Evolutionary conservation across 768 basidiomycete genomes (phyloP).

Genomic region (Galerina sulciceps): DNA sequence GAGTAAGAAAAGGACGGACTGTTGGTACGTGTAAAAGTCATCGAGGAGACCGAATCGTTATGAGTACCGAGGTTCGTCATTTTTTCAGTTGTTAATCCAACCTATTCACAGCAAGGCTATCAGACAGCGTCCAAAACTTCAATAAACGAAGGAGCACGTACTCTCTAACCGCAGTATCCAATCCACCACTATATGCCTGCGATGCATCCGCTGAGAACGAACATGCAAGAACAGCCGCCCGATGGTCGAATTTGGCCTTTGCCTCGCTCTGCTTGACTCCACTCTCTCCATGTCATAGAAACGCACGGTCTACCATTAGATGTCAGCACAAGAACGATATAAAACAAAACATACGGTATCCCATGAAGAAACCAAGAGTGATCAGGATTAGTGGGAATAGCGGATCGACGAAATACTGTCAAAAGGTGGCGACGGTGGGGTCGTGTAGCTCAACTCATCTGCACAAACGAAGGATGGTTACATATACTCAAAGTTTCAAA

Average conservation of each 20-base stretch:
- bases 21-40: constrained; percentile 68
- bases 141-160: constrained; percentile 14
- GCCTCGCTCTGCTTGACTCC: constrained; percentile 65
- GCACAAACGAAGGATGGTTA: neutral
- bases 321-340: neutral
- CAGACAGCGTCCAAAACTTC: neutral
- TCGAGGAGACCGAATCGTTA: constrained; percentile 75
- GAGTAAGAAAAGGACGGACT: constrained; percentile 46
- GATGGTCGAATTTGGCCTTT: constrained; percentile 85
- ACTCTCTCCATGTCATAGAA: constrained; percentile 63
- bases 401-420: constrained; percentile 83
- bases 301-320: constrained; percentile 34
- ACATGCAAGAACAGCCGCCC: constrained; percentile 87
- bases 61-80: constrained; percentile 81
- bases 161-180: constrained; percentile 86
- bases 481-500: no score
- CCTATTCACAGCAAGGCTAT: constrained; percentile 40
- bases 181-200: constrained; percentile 83
- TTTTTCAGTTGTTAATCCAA: constrained; percentile 79
- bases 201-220: constrained; percentile 67
- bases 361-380: constrained; percentile 90
- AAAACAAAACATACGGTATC: constrained; percentile 58
- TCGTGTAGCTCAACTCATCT: constrained; percentile 30
- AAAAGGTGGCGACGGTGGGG: constrained; percentile 66
- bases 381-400: constrained; percentile 81